Base-by-base conservation (phyloP, 1,284 basidiomycete genomes). In the Hemileia vastatrix region DNA sequence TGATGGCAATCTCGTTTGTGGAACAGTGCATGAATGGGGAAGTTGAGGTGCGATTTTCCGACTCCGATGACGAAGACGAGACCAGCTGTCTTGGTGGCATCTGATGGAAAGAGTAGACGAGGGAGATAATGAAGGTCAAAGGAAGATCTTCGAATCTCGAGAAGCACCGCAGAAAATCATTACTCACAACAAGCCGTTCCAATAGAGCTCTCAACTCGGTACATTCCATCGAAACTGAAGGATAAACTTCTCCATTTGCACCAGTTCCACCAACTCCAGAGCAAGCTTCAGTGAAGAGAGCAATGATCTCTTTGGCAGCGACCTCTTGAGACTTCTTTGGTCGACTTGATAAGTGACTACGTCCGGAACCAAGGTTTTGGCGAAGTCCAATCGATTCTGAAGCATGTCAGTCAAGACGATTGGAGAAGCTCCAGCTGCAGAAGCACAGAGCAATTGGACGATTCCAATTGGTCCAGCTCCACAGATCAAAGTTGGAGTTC, bases 151-250 rank as follows among this genome's bases (percentile, higher is more conserved):
- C 40, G 31, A 62, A 55, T 33, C 33, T 60, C 6, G 32, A 36
- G 2, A 44, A 21, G 32, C 44, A 23, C 1, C 21, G 32, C 8
- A 6, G 23, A 59, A 11, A 24, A 32, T 27, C 31, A 15, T 47
- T 4, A 76, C 76, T 71, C 68, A 90, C 78, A 70, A 82, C 82
- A 66, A 90, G 83, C 89, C n/a, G 87, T 87, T 72, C 88, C 85
- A 67, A 95, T 87, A 11, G 86, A 89, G 40, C 83, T 83, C 76
- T 94, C 89, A 24, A 92, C 88, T 15, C 92, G 54, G 89, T 92
- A 54, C 88, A 88, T 71, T 91, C 89, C 64, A 91, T 78, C 57
- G 87, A 83, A 32, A 88, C 61, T 64, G 48, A 69, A 63, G 62
- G 83, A 82, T 78, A 87, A 86, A 24, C 86, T 83, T 75, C 87